A percentile compares a stretch with the other conserved stretches of the same genome.
phyloP scores from a whole-genome alignment of 306 rosid species.

The Glycine latifolia region DNA sequence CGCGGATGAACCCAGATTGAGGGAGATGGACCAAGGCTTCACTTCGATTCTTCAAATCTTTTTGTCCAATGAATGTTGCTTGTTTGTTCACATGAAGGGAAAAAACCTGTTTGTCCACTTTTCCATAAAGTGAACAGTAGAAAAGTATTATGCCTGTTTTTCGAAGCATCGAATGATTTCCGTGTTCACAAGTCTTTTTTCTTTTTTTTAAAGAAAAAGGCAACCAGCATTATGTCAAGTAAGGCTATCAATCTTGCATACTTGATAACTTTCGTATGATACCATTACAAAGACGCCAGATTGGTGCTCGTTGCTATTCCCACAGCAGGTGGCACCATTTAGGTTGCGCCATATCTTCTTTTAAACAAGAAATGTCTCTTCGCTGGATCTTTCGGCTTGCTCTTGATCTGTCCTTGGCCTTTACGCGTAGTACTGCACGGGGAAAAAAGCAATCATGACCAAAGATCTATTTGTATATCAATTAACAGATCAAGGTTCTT shows the following conservation, averaged over 20 bases:
- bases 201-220: background rate
- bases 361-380: slow-evolving; percentile 79
- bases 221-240: slow-evolving; percentile 20
- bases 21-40: too few species aligned
- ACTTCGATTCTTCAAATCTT: too few species aligned
- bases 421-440: slow-evolving; percentile 67
- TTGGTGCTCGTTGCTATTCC: slow-evolving; percentile 23
- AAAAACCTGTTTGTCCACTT: background rate
- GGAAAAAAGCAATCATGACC: slow-evolving; percentile 22
- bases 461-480: slow-evolving; percentile 19
- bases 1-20: too few species aligned
- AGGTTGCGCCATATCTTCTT: slow-evolving; percentile 61
- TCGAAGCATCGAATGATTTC: slow-evolving; percentile 19
- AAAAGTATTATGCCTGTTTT: background rate
- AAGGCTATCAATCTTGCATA: slow-evolving; percentile 15
- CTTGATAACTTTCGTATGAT: slow-evolving; percentile 3
- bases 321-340: slow-evolving; percentile 30
- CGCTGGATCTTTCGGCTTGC: slow-evolving; percentile 90
- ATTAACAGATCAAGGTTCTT: background rate
- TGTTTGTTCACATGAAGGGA: background rate
- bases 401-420: slow-evolving; percentile 74
- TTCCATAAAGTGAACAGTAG: background rate
- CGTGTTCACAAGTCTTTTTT: background rate
- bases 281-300: background rate
- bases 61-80: too few species aligned